Evolutionary conservation across 345 rosid species (phyloP), one percentile per base, ranked within the genome.

Genomic region (Rhodamnia rubescens): DNA sequence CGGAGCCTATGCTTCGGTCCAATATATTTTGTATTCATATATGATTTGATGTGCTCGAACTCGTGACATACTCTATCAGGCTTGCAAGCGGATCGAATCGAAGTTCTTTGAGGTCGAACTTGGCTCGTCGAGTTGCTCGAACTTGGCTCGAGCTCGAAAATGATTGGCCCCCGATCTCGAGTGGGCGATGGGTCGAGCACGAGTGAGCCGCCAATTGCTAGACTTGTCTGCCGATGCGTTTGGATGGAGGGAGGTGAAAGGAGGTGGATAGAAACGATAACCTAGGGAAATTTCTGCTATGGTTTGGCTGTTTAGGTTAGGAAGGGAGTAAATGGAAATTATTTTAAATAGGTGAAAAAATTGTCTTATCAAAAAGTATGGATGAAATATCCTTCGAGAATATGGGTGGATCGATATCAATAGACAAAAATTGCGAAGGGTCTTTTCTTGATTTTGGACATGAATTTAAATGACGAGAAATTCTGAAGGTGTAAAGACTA

Each of bases 141-240:
- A 4, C 13, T 26, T 8, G 9, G n/a, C 22, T 22, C 11, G 11
- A 9, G n/a, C n/a, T 56, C n/a, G n/a, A 56, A 22, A 22, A 50
- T 50, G n/a, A 56, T 8, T n/a, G 6, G 5, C 4, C 26, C 26
- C 11, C 10, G 4, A 55, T 55, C 59, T 56, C 5, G 5, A 24
- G n/a, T 22, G 22, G n/a, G n/a, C 12, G 59, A 22, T 10, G 10
- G 22, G 59, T 56, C 27, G 5, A 56, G 59, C 27, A 24, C 1
- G 59, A 22, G n/a, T 4, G 8, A 11, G n/a, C 20, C 26, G 2
- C 52, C 10, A 50, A 14, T 11, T 8, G 50, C 50, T 9, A 11
- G 11, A 47, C 11, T 11, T 3, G 14, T 53, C 6, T 6, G 15
- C 7, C 2, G 1, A 18, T 36, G 0, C 9, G 2, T 36, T 18